phyloP scores from a whole-genome alignment of 2,329 filamentous ascomycete genomes.

The Ceratocystis alfenasii region DNA sequence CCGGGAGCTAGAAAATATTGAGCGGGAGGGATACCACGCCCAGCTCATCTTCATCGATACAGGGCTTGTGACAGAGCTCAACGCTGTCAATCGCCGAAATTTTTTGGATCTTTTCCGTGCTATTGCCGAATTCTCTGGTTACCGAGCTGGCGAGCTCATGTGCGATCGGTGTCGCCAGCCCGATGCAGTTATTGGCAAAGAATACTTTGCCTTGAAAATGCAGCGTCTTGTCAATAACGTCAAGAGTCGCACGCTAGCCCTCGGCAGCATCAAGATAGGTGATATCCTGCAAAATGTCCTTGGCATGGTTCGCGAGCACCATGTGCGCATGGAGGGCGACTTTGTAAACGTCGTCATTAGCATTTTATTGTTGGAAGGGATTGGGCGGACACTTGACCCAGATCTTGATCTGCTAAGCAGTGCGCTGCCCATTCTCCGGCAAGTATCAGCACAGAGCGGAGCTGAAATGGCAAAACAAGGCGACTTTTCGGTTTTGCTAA shows the following conservation, averaged over 20 bases:
- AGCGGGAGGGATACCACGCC: constrained; percentile 77
- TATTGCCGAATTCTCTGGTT: constrained; percentile 92
- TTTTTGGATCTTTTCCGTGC: constrained; percentile 94
- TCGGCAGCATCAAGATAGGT: constrained; percentile 91
- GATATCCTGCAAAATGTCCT: constrained; percentile 87
- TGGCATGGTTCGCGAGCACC: constrained; percentile 79
- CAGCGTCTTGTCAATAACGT: constrained; percentile 87
- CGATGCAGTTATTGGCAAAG: constrained; percentile 73
- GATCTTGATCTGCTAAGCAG: constrained; percentile 75
- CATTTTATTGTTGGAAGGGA: constrained; percentile 85
- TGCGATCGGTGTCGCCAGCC: constrained; percentile 89
- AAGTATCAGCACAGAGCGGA: constrained; percentile 69
- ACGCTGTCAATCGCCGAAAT: constrained; percentile 71
- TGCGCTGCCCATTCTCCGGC: constrained; percentile 77
- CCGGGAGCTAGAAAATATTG: constrained; percentile 60
- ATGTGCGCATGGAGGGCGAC: constrained; percentile 89
- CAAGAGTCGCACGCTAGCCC: constrained; percentile 78
- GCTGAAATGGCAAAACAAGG: constrained; percentile 57
- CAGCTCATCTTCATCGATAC: constrained; percentile 97
- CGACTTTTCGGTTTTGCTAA: constrained; percentile 73
- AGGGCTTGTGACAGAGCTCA: constrained; percentile 86
- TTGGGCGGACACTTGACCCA: constrained; percentile 76
- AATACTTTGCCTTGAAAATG: constrained; percentile 92
- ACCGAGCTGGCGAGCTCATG: constrained; percentile 90
- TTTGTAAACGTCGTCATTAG: constrained; percentile 98